Evolutionary conservation across 2,329 filamentous ascomycete species (phyloP).

Genomic region (Pezicula rhizophila): DNA sequence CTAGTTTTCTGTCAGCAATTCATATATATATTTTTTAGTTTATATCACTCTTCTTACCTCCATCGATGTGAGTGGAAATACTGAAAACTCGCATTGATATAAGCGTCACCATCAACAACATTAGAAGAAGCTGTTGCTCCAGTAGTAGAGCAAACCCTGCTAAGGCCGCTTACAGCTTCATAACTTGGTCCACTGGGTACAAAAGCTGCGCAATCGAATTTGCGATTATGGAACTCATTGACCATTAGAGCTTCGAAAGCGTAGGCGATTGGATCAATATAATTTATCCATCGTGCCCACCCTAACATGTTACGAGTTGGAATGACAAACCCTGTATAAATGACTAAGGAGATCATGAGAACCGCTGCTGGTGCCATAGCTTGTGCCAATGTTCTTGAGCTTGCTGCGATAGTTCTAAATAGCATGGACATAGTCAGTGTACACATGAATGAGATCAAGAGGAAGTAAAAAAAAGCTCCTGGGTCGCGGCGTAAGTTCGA

Average conservation of each 20-base stretch:
- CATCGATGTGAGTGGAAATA: constrained; percentile 57
- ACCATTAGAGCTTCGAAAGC: constrained; percentile 74
- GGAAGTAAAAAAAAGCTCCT: constrained; percentile 79
- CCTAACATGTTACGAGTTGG: constrained; percentile 55
- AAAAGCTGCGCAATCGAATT: background rate
- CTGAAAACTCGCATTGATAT: constrained; percentile 46
- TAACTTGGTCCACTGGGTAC: background rate
- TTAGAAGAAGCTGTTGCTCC: constrained; percentile 47
- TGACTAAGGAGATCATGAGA: constrained; percentile 27
- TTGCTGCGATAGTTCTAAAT: constrained; percentile 66
- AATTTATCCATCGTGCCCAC: constrained; percentile 81
- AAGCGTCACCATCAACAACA: constrained; percentile 50
- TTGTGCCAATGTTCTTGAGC: constrained; percentile 63
- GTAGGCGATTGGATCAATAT: constrained; percentile 55
- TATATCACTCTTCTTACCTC: constrained; percentile 22
- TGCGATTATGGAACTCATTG: constrained; percentile 57
- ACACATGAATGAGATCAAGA: constrained; percentile 67
- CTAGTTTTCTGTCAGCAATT: constrained; percentile 11
- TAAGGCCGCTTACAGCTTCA: background rate
- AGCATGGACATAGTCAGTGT: constrained; percentile 80
- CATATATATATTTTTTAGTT: too few relatives aligned
- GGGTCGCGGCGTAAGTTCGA: constrained; percentile 69
- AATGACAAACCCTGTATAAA: constrained; percentile 33
- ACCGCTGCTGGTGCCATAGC: constrained; percentile 54
- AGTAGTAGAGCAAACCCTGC: constrained; percentile 46